Percentiles rank a stretch among this genome's conserved stretches.
Evolutionary conservation across 345 rosid species (phyloP).

Genomic region (Rhizophora mangle): DNA sequence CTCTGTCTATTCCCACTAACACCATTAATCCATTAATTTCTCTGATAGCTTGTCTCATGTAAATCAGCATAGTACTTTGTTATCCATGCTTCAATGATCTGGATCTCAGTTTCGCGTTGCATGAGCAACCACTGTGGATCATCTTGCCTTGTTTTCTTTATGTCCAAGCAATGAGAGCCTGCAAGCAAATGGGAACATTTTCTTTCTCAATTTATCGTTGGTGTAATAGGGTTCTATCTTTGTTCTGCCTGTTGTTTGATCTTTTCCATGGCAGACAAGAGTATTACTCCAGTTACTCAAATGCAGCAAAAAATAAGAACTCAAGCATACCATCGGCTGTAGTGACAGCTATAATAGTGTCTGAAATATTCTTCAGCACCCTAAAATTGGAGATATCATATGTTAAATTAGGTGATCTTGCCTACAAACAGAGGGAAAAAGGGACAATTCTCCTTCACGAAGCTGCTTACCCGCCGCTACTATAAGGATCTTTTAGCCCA

Average conservation of each 20-base stretch:
- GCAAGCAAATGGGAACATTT: not conserved
- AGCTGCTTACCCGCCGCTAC: conserved; percentile 38
- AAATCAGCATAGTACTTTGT: conserved; percentile 23
- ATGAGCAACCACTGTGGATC: conserved; percentile 40
- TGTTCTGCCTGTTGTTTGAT: no score
- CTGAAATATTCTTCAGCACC: conserved; percentile 45
- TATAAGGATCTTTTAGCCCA: conserved; percentile 44
- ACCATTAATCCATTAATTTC: not conserved
- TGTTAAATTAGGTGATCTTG: not conserved
- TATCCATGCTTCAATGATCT: conserved; percentile 40
- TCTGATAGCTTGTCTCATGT: not conserved
- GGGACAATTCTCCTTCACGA: not conserved
- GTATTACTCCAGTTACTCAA: not conserved
- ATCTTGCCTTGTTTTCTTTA: not conserved
- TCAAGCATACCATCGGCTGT: conserved; percentile 32
- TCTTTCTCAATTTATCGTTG: no score
- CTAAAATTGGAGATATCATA: conserved; percentile 5
- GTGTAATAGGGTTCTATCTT: no score
- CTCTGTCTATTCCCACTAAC: not conserved
- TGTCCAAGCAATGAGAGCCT: conserved; percentile 50
- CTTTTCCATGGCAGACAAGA: no score
- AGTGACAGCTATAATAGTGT: conserved; percentile 31
- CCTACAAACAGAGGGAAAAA: not conserved
- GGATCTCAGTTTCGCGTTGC: conserved; percentile 30
- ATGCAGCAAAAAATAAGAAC: not conserved